phyloP scores from a whole-genome alignment of 805 yeast species.

The Candida boleticola region DNA sequence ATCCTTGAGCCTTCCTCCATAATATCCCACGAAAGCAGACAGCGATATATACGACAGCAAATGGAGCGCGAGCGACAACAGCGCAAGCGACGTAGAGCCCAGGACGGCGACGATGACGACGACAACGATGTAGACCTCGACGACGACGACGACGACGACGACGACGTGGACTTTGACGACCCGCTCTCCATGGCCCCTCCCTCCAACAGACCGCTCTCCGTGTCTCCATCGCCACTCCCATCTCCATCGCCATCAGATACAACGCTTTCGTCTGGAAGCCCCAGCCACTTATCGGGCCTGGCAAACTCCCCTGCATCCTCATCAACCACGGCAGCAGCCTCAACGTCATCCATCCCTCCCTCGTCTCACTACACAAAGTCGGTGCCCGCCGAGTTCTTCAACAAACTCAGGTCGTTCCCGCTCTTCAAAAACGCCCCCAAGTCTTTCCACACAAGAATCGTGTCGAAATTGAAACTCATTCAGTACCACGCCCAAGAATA shows the following conservation, averaged over 20 bases:
- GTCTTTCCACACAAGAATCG: constrained; percentile 58
- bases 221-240: neutral
- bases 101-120: neutral
- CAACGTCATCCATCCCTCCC: neutral
- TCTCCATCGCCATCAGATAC: neutral
- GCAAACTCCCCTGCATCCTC: no score
- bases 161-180: constrained; percentile 10
- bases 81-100: neutral
- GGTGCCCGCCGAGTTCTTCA: constrained; percentile 56
- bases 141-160: constrained; percentile 10
- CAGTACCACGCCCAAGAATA: constrained; percentile 68
- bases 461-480: constrained; percentile 54
- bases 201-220: neutral
- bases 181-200: neutral
- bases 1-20: constrained; percentile 5
- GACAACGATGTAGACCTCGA: constrained; percentile 11
- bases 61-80: neutral
- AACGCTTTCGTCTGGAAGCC: no score
- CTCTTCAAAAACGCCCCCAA: constrained; percentile 67
- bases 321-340: no score
- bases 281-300: no score
- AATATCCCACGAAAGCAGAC: constrained; percentile 3
- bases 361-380: constrained; percentile 10
- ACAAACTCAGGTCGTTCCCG: constrained; percentile 52
- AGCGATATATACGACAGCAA: constrained; percentile 2